Percentiles rank a stretch among this genome's conserved stretches.
These are phyloP conservation scores for Echeveria elegans DNA, from an alignment of 164 flowering plant genomes.

Conservation along the genomic window DNA sequence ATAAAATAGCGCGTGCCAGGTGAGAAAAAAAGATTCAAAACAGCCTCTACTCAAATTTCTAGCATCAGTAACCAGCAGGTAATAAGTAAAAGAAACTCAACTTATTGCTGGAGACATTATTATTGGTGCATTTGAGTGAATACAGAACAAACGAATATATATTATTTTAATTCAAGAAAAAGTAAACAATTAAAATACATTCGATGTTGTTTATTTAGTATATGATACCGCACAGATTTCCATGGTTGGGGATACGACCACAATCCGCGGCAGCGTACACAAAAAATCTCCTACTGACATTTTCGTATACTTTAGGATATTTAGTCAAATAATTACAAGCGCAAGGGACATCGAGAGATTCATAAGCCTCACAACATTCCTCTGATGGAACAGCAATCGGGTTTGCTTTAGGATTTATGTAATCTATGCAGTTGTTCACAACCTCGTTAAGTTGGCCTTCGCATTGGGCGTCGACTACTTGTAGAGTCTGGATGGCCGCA, in stretches of 20 bases:
- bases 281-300: not conserved
- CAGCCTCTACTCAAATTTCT: no score
- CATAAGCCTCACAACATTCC: not conserved
- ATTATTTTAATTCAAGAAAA: no score
- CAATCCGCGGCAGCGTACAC: not conserved
- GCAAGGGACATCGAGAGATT: not conserved
- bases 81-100: no score
- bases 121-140: no score
- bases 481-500: not conserved
- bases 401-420: not conserved
- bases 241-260: not conserved
- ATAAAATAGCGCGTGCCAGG: no score
- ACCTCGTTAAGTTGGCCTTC: not conserved
- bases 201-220: no score
- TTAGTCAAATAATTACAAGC: not conserved
- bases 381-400: not conserved
- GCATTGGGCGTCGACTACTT: not conserved
- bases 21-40: no score
- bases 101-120: no score
- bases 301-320: not conserved
- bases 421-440: not conserved
- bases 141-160: no score
- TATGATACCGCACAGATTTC: not conserved
- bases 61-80: no score
- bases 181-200: no score